Conservation (phyloP, 495 filamentous ascomycete species). For the Saxophila tyrrhenica region DNA sequence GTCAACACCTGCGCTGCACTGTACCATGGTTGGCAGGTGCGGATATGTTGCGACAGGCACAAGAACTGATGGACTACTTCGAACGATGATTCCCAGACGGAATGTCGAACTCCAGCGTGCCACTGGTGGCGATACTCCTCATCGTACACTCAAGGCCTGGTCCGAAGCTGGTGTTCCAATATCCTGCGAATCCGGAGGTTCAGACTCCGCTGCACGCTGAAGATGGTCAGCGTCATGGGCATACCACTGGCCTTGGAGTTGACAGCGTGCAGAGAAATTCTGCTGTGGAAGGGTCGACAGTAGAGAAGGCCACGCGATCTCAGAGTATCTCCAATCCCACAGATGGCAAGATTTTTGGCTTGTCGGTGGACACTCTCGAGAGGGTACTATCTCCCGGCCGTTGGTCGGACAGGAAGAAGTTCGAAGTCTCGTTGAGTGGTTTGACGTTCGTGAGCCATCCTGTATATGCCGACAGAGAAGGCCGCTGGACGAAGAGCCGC, state of each 20-base stretch:
- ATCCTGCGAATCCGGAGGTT: constrained; percentile 2
- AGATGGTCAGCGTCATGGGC: too few species aligned
- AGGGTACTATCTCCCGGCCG: constrained; percentile 69
- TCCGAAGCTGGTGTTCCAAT: constrained; percentile 16
- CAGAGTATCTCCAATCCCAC: not conserved
- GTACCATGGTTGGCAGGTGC: too few species aligned
- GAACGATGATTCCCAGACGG: too few species aligned
- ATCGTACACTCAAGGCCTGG: constrained; percentile 10
- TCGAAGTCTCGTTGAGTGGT: constrained; percentile 78
- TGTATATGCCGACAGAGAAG: constrained; percentile 76
- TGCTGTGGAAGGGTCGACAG: not conserved
- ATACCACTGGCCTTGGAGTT: not conserved
- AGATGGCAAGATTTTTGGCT: constrained; percentile 67
- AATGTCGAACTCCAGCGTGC: too few species aligned
- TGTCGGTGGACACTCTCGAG: constrained; percentile 65
- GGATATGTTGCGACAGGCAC: too few species aligned
- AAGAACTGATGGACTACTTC: too few species aligned
- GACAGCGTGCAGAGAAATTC: not conserved
- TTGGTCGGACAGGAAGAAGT: constrained; percentile 74
- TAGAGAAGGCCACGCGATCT: not conserved
- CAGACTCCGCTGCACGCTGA: too few species aligned
- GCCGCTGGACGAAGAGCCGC: constrained; percentile 45
- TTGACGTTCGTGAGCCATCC: constrained; percentile 79
- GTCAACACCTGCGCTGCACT: too few species aligned
- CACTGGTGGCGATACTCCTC: constrained; percentile 12